Base-by-base conservation (phyloP, 2,329 filamentous ascomycete genomes). In the Aureobasidium sp. region DNA sequence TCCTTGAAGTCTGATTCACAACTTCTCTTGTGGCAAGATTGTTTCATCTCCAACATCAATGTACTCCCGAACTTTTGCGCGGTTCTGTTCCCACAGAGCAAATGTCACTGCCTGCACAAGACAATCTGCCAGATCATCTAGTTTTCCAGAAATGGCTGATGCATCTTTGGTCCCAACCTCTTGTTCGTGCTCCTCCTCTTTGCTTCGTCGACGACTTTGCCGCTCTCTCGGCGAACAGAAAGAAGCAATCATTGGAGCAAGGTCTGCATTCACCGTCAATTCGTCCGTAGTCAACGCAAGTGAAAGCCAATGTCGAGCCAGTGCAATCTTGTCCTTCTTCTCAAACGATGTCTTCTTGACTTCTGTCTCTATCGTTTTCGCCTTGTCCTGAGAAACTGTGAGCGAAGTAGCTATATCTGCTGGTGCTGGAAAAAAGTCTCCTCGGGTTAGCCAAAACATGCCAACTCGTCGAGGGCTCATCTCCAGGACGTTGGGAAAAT, bases 111-210 rank as follows among this genome's bases (percentile, higher is more conserved):
- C 90, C 72, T 95, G 90, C 60, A 94, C 72, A 29, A 94, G 75
- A 71, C 87, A 89, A 76, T 95, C 90, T 0, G 90, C 88, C 55
- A 95, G 75, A 76, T 95, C 90, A 73, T 95, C 90, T 59, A 93
- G 73, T 73, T 94, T 94, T n/a, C 68, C 68, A 26, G 70, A 27
- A 17, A 41, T 46, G 17, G 24, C 59, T 20, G 20, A 13, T 32
- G 24, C 29, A n/a, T 41, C 37, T 39, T 12, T 29, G 13, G 9
- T 17, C 12, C 36, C 44, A 29, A 12, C 41, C 32, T 48, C 50
- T 34, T 39, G 43, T 17, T 50, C 44, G 1, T 26, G 4, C 12
- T 34, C 41, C 8, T 36, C 20, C 8, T 41, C 34, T 24, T 62
- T 65, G 59, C 67, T 67, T 63, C 66, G 67, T 47, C 62, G 68